Evolutionary conservation across 179 eudicot species (phyloP).

Genomic region (Corrigiola litoralis): DNA sequence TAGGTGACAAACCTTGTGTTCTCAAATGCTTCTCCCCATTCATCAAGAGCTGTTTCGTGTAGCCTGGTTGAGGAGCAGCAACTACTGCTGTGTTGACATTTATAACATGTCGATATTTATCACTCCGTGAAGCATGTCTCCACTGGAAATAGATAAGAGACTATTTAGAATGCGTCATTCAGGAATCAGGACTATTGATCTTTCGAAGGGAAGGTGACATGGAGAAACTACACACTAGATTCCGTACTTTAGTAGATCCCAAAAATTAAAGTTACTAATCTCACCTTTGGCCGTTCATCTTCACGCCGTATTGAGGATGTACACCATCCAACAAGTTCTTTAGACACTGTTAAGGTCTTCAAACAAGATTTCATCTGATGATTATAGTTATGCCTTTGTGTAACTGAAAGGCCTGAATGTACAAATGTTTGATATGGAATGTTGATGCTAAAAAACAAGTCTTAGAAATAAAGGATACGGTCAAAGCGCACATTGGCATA

Average conservation of each 20-base stretch:
- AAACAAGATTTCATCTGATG: background rate
- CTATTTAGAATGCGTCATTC: background rate
- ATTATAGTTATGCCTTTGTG: background rate
- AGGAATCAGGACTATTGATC: too few relatives aligned
- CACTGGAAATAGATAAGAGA: constrained; percentile 32
- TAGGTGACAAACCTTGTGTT: constrained; percentile 58
- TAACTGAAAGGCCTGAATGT: background rate
- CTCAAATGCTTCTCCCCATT: constrained; percentile 27
- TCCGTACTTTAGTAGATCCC: background rate
- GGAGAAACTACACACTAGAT: background rate
- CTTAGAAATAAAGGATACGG: constrained; percentile 57
- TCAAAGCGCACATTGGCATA: constrained; percentile 89
- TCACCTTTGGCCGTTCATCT: constrained; percentile 80
- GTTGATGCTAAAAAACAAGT: background rate
- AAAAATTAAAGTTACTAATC: background rate
- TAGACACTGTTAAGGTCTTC: constrained; percentile 38
- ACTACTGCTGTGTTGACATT: constrained; percentile 36
- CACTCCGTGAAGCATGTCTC: constrained; percentile 35
- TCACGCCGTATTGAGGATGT: constrained; percentile 72
- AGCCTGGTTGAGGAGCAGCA: constrained; percentile 22
- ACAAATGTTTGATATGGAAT: background rate
- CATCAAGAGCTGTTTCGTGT: constrained; percentile 25
- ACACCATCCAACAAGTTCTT: constrained; percentile 93
- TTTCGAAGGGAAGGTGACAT: background rate
- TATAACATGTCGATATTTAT: constrained; percentile 59